Base-by-base conservation (phyloP, 148 eudicot genomes). In the Camellia sinensis region DNA sequence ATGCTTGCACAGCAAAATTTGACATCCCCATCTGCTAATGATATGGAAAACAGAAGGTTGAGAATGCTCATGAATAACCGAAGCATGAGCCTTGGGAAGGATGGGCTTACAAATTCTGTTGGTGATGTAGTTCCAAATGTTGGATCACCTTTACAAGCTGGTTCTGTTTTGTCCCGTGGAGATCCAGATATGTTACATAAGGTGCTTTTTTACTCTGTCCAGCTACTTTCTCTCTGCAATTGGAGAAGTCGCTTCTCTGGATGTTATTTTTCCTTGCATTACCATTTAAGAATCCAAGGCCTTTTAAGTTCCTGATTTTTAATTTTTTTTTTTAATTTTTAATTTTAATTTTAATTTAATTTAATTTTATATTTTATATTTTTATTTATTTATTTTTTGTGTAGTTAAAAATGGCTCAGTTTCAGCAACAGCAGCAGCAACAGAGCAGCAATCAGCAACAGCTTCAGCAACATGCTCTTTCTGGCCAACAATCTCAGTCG, bases 1-100 rank as follows among this genome's bases (percentile, higher is more conserved):
- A 62, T 91, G 85, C 89, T 89, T 74, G 92, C 95, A 22, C 95
- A 91, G 70, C 94, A 89, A 74, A 91, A 86, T 79, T 46, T 89
- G 90, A 83, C 91, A 46, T 88, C 93, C 43, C 86, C 88, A 15
- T 86, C 93, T 75, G 83, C 87, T 45, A 89, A 71, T 86, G 92
- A 91, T 77, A 43, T 78, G 19, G 94, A 91, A 65, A 91, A 65
- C 86, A 89, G 92, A 87, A 89, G 92, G 75, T 85, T 91, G 63
- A 87, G 91, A 74, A 84, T 90, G 88, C 85, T 91, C 62, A 57
- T 91, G 73, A 87, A 82, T 80, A 86, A 67, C 68, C 81, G 87
- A 83, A 80, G 82, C 67, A 87, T 87, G 85, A 72, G 81, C 73
- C 84, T 88, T 17, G 89, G 90, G 44, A 91, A 90, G 82, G 95